Evolutionary conservation across 2,329 filamentous ascomycete genomes (phyloP).

Genomic region (Ophiostoma himal-ulmi): DNA sequence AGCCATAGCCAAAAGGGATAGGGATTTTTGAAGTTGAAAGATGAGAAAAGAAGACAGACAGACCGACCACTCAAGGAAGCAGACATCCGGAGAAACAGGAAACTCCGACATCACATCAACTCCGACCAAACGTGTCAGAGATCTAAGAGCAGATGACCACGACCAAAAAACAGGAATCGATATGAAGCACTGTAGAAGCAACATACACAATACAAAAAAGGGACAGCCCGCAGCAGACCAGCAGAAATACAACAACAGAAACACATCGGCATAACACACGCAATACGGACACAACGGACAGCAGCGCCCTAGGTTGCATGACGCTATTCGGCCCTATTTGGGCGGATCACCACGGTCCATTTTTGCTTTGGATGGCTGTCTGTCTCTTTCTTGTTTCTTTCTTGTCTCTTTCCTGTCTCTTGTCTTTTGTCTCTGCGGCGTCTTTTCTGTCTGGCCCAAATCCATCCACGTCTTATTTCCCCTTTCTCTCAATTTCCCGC

Average conservation of each 20-base stretch:
- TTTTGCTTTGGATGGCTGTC: conserved; percentile 17
- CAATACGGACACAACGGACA: neutral
- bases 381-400: neutral
- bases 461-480: neutral
- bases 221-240: neutral
- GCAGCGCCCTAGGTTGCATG: conserved; percentile 24
- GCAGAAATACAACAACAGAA: neutral
- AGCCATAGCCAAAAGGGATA: too few species aligned
- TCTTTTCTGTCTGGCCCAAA: neutral
- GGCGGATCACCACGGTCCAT: conserved; percentile 23
- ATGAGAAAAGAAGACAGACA: neutral
- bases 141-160: neutral
- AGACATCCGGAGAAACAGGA: neutral
- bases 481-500: neutral
- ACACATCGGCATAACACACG: neutral
- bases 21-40: neutral
- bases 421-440: neutral
- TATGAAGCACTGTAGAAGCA: neutral
- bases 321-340: conserved; percentile 28
- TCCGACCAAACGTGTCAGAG: neutral
- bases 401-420: neutral
- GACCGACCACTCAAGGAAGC: neutral
- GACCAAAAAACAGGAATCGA: neutral
- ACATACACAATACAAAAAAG: neutral
- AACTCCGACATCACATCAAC: neutral